A percentile compares a stretch with the other conserved stretches of the same genome.
These are phyloP conservation scores for Acanthamoeba quina DNA, from an alignment of 208 protist genomes.

Conservation along the genomic window DNA sequence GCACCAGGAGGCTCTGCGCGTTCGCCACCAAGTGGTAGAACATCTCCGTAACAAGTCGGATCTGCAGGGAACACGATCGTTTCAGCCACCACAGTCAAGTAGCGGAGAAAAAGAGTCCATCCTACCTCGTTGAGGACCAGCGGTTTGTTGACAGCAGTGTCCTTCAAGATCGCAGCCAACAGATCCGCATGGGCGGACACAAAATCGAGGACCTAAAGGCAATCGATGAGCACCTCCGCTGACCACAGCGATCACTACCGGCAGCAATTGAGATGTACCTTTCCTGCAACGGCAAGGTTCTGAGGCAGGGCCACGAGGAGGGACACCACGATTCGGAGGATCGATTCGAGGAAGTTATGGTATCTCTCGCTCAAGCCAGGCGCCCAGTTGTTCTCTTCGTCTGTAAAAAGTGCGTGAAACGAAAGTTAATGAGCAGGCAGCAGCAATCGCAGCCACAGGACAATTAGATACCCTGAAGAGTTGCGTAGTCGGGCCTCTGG, in stretches of 20 bases:
- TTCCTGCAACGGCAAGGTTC: conserved; percentile 42
- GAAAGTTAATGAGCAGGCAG: neutral
- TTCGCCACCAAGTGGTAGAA: conserved; percentile 68
- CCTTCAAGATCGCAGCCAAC: conserved; percentile 55
- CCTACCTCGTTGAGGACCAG: conserved; percentile 50
- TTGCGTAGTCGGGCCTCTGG: conserved; percentile 67
- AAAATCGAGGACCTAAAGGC: conserved; percentile 64
- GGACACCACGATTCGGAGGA: conserved; percentile 57
- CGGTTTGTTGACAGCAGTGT: conserved; percentile 33
- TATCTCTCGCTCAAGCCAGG: conserved; percentile 35
- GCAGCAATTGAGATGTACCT: conserved; percentile 4
- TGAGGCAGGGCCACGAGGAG: conserved; percentile 72
- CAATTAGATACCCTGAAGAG: neutral
- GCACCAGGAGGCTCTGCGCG: conserved; percentile 20
- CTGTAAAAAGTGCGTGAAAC: neutral
- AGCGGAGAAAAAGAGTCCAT: neutral
- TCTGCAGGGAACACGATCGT: neutral
- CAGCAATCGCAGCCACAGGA: neutral
- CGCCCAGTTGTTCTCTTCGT: conserved; percentile 65
- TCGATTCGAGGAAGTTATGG: conserved; percentile 66
- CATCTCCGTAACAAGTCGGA: conserved; percentile 37
- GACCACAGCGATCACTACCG: neutral
- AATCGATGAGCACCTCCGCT: no score
- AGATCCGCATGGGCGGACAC: conserved; percentile 56
- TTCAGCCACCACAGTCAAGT: neutral